A percentile compares a stretch with the other conserved stretches of the same genome.
Evolutionary conservation across 2,329 filamentous ascomycete genomes (phyloP).

Genomic region (Cordyceps fumosorosea): DNA sequence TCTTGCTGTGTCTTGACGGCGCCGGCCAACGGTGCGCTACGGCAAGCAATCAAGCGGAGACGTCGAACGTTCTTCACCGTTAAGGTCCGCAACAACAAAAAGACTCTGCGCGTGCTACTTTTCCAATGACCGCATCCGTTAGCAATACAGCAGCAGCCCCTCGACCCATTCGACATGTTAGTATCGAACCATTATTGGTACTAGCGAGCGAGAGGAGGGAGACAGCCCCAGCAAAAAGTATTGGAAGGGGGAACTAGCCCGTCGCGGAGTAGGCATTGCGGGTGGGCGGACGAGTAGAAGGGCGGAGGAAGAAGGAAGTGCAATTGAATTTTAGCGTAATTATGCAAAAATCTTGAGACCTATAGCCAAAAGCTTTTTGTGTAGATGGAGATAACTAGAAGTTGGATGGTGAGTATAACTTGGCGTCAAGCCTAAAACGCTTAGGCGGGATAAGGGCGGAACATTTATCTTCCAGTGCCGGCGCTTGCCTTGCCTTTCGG

Average conservation of each 20-base stretch:
- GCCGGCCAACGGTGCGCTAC: too few relatives aligned
- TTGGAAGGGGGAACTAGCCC: background rate
- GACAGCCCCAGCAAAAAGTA: background rate
- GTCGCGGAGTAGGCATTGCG: background rate
- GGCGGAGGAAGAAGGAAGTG: background rate
- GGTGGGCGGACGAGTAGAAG: background rate
- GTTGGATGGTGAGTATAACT: background rate
- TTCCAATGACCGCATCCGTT: background rate
- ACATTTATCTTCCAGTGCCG: background rate
- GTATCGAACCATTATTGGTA: background rate
- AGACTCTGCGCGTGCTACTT: background rate
- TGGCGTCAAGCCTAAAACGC: background rate
- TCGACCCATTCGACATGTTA: background rate
- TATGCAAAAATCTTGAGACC: too few relatives aligned
- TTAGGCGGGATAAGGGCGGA: background rate
- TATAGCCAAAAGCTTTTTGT: background rate
- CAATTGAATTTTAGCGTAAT: too few relatives aligned
- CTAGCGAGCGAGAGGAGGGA: slow-evolving; percentile 1
- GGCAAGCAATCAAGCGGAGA: background rate
- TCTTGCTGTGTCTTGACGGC: background rate
- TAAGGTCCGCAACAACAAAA: background rate
- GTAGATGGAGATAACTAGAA: background rate
- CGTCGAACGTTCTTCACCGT: background rate
- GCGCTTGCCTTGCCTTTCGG: background rate
- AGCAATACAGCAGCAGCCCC: background rate